A percentile compares a stretch with the other conserved stretches of the same genome.
These are phyloP conservation scores for Sporothrix curviconia DNA, from an alignment of 2,329 filamentous ascomycete species.

Conservation along the genomic window DNA sequence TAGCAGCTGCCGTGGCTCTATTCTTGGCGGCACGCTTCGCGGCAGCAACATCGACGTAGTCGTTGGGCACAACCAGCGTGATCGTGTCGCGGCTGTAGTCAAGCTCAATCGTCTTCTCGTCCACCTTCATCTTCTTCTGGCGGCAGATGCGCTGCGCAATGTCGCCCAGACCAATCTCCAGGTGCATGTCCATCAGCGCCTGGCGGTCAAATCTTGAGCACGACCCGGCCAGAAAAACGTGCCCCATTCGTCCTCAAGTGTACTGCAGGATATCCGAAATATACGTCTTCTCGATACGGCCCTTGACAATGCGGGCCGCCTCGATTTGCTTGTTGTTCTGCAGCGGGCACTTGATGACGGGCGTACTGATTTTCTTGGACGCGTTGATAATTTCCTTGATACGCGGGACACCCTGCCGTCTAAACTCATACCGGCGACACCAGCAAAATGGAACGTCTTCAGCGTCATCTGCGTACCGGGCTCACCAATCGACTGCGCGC, in stretches of 20 bases:
- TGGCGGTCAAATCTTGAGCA: constrained; percentile 75
- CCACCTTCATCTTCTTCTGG: constrained; percentile 77
- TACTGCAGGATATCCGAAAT: constrained; percentile 73
- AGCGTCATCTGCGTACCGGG: constrained; percentile 98
- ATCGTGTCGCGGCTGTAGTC: constrained; percentile 58
- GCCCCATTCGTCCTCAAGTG: constrained; percentile 86
- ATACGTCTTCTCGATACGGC: constrained; percentile 89
- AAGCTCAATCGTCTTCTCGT: constrained; percentile 50
- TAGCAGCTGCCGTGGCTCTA: constrained; percentile 38
- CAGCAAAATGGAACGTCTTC: constrained; percentile 99
- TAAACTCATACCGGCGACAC: constrained; percentile 99
- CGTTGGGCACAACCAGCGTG: constrained; percentile 62
- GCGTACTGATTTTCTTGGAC: constrained; percentile 86
- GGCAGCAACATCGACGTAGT: constrained; percentile 40
- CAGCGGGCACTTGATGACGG: constrained; percentile 82
- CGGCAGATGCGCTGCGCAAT: constrained; percentile 71
- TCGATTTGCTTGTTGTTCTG: constrained; percentile 67
- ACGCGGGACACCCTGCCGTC: constrained; percentile 95
- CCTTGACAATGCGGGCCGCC: constrained; percentile 85
- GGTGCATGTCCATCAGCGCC: constrained; percentile 70
- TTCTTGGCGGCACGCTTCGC: constrained; percentile 41
- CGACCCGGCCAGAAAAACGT: constrained; percentile 66
- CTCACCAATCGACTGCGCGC: constrained; percentile 95
- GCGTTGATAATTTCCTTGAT: constrained; percentile 99
- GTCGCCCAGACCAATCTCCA: constrained; percentile 68